Evolutionary conservation across 2,329 filamentous ascomycete genomes (phyloP), one percentile per base, ranked within the genome.

Genomic region (Botryotinia calthae): DNA sequence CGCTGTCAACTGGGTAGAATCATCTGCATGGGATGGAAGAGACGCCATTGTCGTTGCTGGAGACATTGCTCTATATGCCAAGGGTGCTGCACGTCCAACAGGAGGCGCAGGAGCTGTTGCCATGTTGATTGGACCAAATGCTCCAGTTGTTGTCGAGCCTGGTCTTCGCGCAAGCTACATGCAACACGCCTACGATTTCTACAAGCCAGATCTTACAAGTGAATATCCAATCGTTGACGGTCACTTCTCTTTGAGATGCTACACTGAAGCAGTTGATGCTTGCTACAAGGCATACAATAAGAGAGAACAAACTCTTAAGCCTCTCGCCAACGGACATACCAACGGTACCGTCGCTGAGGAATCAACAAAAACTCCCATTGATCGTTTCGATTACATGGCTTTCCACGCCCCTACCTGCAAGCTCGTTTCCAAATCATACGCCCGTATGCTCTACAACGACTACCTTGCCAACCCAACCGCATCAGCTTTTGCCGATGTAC

Each of bases 401-500:
- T 96, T 95, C 89, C 93, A 96, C 83, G 87, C 93, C 28, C 93
- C 93, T 58, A 95, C 90, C 76, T 96, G 93, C 91, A 96, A 96
- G 86, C 87, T 94, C 73, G 93, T 96, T 75, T 86, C 92, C 81
- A 96, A 96, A 86, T 94, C 92, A 28, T 96, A 94, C 81, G 93
- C 89, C 74, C 91, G 93, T 77, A 87, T 96, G 76, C 86, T 95
- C 73, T 96, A 96, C 87, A 93, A 95, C 82, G 93, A 96, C 84
- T 96, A 91, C 86, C 87, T 95, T 51, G 84, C 85, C 82, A 87
- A 94, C 82, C 89, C 92, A 65, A 86, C 89, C 75, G 85, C 87
- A 82, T 83, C 90, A 64, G 86, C 86, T 72, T 96, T 95, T 80
- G 88, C 88, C 74, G 91, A 94, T 76, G 91, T 95, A 54, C 88